phyloP scores from a whole-genome alignment of 805 yeast species.

The Suhomyces sp. region DNA sequence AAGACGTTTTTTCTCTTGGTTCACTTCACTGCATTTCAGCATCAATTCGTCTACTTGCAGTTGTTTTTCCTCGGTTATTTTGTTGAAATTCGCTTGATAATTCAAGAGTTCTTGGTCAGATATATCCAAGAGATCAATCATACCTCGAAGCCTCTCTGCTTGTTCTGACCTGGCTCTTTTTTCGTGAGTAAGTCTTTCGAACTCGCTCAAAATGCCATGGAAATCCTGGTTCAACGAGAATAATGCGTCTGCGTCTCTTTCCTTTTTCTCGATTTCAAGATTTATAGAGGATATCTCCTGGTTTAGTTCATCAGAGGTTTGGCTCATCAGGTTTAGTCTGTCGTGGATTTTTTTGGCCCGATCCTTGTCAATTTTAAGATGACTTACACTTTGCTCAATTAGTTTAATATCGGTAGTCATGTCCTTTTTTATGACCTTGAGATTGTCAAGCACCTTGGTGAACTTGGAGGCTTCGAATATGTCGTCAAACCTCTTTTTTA shows the following conservation, averaged over 20 bases:
- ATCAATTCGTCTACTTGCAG: slow-evolving; percentile 10
- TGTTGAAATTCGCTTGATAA: slow-evolving; percentile 29
- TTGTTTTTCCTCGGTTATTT: slow-evolving; percentile 17
- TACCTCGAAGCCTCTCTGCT: slow-evolving; percentile 45
- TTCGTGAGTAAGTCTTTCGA: slow-evolving; percentile 55
- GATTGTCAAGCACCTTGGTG: slow-evolving; percentile 80
- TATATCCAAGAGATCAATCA: slow-evolving; percentile 47
- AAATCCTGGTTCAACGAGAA: slow-evolving; percentile 80
- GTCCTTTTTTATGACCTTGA: slow-evolving; percentile 75
- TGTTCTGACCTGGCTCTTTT: slow-evolving; percentile 47
- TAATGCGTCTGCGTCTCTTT: slow-evolving; percentile 55
- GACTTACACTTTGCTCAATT: slow-evolving; percentile 74
- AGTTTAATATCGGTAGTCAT: slow-evolving; percentile 71
- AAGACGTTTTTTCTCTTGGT: slow-evolving; percentile 14
- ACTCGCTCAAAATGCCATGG: slow-evolving; percentile 63
- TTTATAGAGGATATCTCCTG: slow-evolving; percentile 49
- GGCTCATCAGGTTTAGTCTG: slow-evolving; percentile 43
- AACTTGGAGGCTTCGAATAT: slow-evolving; percentile 93
- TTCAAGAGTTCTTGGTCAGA: slow-evolving; percentile 27
- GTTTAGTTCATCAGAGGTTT: slow-evolving; percentile 43
- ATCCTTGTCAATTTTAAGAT: slow-evolving; percentile 67
- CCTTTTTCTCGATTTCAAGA: slow-evolving; percentile 47
- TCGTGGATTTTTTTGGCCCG: slow-evolving; percentile 60
- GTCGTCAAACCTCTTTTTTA: slow-evolving; percentile 93
- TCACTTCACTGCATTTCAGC: slow-evolving; percentile 9